phyloP scores from a whole-genome alignment of 2,329 filamentous ascomycete species.

The Metarhizium anisopliae region DNA sequence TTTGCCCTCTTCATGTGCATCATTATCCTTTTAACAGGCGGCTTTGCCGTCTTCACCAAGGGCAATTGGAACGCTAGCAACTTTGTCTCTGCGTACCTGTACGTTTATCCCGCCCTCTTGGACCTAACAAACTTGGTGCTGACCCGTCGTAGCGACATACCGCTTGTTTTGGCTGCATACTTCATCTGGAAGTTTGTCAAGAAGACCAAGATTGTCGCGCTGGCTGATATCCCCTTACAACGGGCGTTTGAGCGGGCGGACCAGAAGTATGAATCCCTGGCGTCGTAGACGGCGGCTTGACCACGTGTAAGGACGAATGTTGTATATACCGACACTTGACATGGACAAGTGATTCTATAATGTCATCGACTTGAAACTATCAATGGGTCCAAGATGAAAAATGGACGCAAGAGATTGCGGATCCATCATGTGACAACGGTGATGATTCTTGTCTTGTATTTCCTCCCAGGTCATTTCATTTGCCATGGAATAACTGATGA shows the following conservation, averaged over 20 bases:
- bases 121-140: slow-evolving; percentile 5
- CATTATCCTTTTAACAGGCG: slow-evolving; percentile 60
- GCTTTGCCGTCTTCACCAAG: slow-evolving; percentile 53
- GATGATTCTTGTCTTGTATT: too few relatives aligned
- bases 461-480: too few relatives aligned
- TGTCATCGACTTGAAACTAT: too few relatives aligned
- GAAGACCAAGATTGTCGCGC: slow-evolving; percentile 44
- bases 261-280: slow-evolving; percentile 7
- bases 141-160: slow-evolving; percentile 40
- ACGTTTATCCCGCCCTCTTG: slow-evolving; percentile 19
- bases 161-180: slow-evolving; percentile 47
- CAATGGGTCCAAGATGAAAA: too few relatives aligned
- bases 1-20: slow-evolving; percentile 50
- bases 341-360: too few relatives aligned
- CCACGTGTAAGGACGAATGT: too few relatives aligned
- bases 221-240: slow-evolving; percentile 41
- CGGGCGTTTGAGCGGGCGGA: slow-evolving; percentile 42
- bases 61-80: slow-evolving; percentile 48
- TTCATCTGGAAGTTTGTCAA: slow-evolving; percentile 58
- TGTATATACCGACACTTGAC: too few relatives aligned
- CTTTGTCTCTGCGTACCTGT: slow-evolving; percentile 57
- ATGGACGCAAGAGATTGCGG: too few relatives aligned
- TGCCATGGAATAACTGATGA: too few relatives aligned
- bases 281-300: slow-evolving; percentile 4
- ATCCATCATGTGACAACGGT: too few relatives aligned